Evolutionary conservation across 345 rosid genomes (phyloP), one percentile per base, ranked within the genome.

Genomic region (Aethionema arabicum): DNA sequence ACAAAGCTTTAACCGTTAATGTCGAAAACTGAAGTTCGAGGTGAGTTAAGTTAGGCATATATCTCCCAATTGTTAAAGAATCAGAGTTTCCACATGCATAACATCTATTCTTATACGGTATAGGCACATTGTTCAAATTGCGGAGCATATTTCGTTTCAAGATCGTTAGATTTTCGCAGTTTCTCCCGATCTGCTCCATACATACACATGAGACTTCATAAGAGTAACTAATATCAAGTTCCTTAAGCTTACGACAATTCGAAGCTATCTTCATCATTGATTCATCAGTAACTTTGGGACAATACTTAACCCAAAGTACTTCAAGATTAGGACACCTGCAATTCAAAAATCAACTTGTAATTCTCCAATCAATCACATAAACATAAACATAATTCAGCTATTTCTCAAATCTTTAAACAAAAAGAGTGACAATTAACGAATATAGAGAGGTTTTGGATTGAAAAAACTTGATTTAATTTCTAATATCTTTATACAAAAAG

Each of bases 221-320:
- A 72, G 92, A 89, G 70, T 75, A 80, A 72, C 92, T 88, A 11
- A 85, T 63, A 45, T 84, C 83, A 36, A 85, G 76, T 56, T 83
- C 92, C 27, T 61, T 72, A 5, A 85, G 78, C 56, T 68, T 75
- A 41, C 68, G 12, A 59, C 85, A 88, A 6, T 68, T 68, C 21
- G 63, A 71, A 0, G 92, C 87, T 39, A 88, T 70, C 47, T 51
- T 80, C 47, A 61, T 33, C 74, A 88, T 74, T 7, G 88, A 82
- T 32, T 69, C 77, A 63, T 72, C 83, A 3, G 80, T 84, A 48
- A 80, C 87, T 61, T 63, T 78, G 4, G 68, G 83, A 48, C 85
- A 77, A 70, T 88, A 78, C 78, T 77, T 82, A 42, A 83, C 76
- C 3, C 79, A 83, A 59, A 85, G 85, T 59, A 81, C 80, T 66